A percentile compares a stretch with the other conserved stretches of the same genome.
Conservation (phyloP, 2,329 filamentous ascomycete species). For the Microsporum audouinii region DNA sequence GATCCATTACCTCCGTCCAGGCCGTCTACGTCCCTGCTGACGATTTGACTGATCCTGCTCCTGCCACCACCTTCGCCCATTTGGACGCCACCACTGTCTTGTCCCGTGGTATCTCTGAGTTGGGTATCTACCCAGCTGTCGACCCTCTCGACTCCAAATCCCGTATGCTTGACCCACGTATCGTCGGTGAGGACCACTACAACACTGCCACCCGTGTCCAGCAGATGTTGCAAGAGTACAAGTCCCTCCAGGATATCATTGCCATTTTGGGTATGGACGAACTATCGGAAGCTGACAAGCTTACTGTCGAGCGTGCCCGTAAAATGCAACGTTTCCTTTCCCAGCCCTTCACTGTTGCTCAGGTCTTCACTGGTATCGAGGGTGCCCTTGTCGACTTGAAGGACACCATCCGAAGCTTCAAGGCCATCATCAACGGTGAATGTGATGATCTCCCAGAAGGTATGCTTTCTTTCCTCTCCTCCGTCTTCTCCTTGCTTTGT, state of each 20-base stretch:
- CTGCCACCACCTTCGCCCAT: slow-evolving; percentile 98
- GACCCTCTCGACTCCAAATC: slow-evolving; percentile 99
- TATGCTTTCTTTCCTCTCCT: slow-evolving; percentile 33
- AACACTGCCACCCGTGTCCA: slow-evolving; percentile 85
- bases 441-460: slow-evolving; percentile 90
- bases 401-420: slow-evolving; percentile 96
- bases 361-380: slow-evolving; percentile 69
- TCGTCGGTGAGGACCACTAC: slow-evolving; percentile 98
- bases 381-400: slow-evolving; percentile 95
- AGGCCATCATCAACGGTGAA: slow-evolving; percentile 90
- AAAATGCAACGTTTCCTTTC: slow-evolving; percentile 99
- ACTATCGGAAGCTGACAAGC: slow-evolving; percentile 96
- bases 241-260: slow-evolving; percentile 99
- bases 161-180: slow-evolving; percentile 97
- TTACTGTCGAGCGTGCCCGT: slow-evolving; percentile 99
- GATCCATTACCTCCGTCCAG: slow-evolving; percentile 99
- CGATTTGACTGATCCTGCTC: slow-evolving; percentile 99
- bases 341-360: slow-evolving; percentile 90
- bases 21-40: slow-evolving; percentile 99
- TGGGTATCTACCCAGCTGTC: slow-evolving; percentile 99
- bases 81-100: slow-evolving; percentile 99
- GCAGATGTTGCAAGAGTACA: slow-evolving; percentile 99
- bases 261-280: slow-evolving; percentile 99
- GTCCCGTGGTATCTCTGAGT: slow-evolving; percentile 99
- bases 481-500: slow-evolving; percentile 1